Percentiles rank a stretch among this genome's conserved stretches.
phyloP scores from a whole-genome alignment of 805 yeast species.

The Candida vartiovaarae region DNA sequence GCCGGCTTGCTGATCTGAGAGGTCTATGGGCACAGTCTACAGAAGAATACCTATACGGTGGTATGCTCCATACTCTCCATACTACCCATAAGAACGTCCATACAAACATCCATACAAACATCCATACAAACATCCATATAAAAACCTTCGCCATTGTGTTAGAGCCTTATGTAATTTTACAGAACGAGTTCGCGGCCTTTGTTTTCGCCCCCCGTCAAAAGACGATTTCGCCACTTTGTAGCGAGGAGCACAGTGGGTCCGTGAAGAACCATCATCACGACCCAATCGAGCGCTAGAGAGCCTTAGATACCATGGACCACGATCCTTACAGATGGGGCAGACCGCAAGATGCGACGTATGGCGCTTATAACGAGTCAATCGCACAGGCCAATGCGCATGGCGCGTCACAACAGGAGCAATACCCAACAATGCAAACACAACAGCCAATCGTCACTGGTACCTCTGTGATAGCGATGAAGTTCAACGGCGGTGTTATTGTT shows the following conservation, averaged over 20 bases:
- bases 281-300: neutral
- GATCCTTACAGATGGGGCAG: conserved; percentile 95
- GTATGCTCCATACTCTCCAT: too few species aligned
- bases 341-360: conserved; percentile 78
- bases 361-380: conserved; percentile 67
- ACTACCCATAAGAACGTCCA: too few species aligned
- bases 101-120: too few species aligned
- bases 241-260: too few species aligned
- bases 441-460: conserved; percentile 96
- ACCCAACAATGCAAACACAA: conserved; percentile 82
- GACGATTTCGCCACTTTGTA: too few species aligned
- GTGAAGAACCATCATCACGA: neutral
- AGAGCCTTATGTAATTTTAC: neutral
- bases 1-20: conserved; percentile 32
- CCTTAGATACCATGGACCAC: conserved; percentile 65
- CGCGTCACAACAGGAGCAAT: conserved; percentile 21
- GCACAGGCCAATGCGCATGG: conserved; percentile 44
- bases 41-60: neutral
- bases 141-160: too few species aligned
- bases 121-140: too few species aligned
- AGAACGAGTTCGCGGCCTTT: neutral
- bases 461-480: conserved; percentile 87
- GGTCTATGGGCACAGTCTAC: neutral
- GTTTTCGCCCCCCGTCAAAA: too few species aligned
- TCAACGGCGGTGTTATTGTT: conserved; percentile 80